phyloP scores from a whole-genome alignment of 1,284 basidiomycete genomes.

The Malassezia equina region DNA sequence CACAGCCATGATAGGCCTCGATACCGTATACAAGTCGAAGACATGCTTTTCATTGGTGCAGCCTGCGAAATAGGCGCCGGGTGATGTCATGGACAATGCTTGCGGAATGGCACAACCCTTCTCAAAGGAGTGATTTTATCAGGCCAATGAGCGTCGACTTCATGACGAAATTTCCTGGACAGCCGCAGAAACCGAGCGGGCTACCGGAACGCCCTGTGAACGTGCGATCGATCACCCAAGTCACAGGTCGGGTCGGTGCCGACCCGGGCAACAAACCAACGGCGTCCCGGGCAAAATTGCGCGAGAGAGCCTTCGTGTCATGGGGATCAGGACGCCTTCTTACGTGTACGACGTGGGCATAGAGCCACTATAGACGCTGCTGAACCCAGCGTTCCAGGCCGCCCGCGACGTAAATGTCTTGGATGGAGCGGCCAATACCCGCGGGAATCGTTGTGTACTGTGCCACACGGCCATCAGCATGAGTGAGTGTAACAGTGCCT shows the following conservation, averaged over 20 bases:
- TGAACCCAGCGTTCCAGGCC: slow-evolving; percentile 45
- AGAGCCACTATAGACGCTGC: slow-evolving; percentile 20
- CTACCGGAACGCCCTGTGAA: not conserved
- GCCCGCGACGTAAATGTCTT: slow-evolving; percentile 45
- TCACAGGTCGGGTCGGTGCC: too few species aligned
- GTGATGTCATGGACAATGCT: too few species aligned
- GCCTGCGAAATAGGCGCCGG: too few species aligned
- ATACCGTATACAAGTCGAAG: too few species aligned
- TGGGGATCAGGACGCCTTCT: too few species aligned
- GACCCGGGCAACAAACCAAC: too few species aligned
- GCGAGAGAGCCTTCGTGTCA: not conserved
- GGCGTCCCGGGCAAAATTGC: too few species aligned
- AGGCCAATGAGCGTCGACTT: not conserved
- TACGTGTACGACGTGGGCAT: too few species aligned
- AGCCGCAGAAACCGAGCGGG: not conserved
- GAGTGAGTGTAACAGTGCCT: slow-evolving; percentile 19
- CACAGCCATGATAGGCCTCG: too few species aligned
- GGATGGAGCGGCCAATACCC: slow-evolving; percentile 41
- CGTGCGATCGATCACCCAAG: not conserved
- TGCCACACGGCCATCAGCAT: slow-evolving; percentile 16
- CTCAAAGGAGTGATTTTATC: not conserved
- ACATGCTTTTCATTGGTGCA: too few species aligned
- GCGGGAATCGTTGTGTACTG: slow-evolving; percentile 35
- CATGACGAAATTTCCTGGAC: not conserved
- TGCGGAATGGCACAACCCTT: too few species aligned